Evolutionary conservation across 768 basidiomycete species (phyloP), one percentile per base, ranked within the genome.

Genomic region (Pulveroboletus sp.): DNA sequence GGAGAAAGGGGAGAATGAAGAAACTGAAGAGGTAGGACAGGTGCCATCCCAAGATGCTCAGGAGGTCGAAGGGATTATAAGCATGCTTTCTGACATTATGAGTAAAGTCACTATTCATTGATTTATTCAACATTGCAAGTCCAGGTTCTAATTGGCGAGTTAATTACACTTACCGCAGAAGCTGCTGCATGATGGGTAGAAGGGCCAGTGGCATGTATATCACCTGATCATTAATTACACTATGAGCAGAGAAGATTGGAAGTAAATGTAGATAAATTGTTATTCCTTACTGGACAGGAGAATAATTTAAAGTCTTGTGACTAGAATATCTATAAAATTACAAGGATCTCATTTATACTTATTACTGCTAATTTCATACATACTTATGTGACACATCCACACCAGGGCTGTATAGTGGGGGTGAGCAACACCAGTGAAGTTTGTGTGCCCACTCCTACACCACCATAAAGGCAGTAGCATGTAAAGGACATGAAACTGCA

Each of bases 51-150:
- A 62, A 38, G 64, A 60, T 24, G 64, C 64, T 45, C 53, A 40
- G 43, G 58, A 61, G 18, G 58, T 55, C 31, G 69, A 74, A 32
- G 67, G 64, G 41, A 66, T 61, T 9, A 73, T 79, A 30, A 79
- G 82, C 61, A 77, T 77, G 18, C 80, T 93, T 11, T 81, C 81
- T 11, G 80, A 85, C 53, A 68, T 84, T 51, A 62, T 93, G 62
- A 75, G 71, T 70, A 88, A 89, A 65, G 81, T 86, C 46, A 63
- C 66, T n/a, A 73, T 82, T 50, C 57, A 61, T 40, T 73, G 53
- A 71, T 43, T 51, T 42, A 41, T 35, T 55, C 24, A n/a, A 24
- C 38, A 18, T 14, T 31, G 21, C n/a, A 33, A 28, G 37, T 31
- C 38, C 33, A 36, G 14, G 14, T 6, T 15, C 18, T 8, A 3